Evolutionary conservation across 2,329 filamentous ascomycete genomes (phyloP), one percentile per base, ranked within the genome.

Genomic region (Ustulina deusta): DNA sequence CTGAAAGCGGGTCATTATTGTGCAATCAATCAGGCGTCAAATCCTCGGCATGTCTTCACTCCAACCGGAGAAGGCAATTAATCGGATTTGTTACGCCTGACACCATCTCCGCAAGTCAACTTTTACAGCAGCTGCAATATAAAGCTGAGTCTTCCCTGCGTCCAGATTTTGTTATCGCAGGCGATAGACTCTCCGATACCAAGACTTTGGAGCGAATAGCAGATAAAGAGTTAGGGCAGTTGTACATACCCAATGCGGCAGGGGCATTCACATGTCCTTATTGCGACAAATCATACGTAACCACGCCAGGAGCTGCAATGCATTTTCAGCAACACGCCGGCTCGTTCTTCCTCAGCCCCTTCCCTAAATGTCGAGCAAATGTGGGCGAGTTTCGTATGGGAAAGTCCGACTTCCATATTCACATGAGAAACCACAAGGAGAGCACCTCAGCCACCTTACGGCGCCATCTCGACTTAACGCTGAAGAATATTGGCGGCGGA

Each of bases 21-120:
- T 38, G 36, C 13, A 7, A 38, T 38, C 36, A 38, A 13, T 10
- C 36, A 9, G 49, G 29, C 51, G 42, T 46, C 9, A 20, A 22
- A 46, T 27, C 44, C n/a, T 11, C 44, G 3, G 22, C 44, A 20
- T 27, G 44, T 27, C 44, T 48, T 27, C 9, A 15, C 22, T 48
- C 27, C 2, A 2, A 48, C 27, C 17, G 15, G 9, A 48, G 44
- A 48, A 38, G 13, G 13, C 6, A 7, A 38, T 48, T 27, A 25
- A 48, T 48, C 44, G 44, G 44, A 48, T 27, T 48, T 17, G 44
- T 48, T 48, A 48, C 44, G 22, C 44, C 44, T 15, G 10, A 48
- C 17, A 22, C 6, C 44, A 20, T 48, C 11, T 48, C 22, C 44
- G 10, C 44, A 27, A 48, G 44, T 17, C 44, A 48, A 17, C 38